Conservation (phyloP, 306 rosid species). For the Vachellia pachyceras region DNA sequence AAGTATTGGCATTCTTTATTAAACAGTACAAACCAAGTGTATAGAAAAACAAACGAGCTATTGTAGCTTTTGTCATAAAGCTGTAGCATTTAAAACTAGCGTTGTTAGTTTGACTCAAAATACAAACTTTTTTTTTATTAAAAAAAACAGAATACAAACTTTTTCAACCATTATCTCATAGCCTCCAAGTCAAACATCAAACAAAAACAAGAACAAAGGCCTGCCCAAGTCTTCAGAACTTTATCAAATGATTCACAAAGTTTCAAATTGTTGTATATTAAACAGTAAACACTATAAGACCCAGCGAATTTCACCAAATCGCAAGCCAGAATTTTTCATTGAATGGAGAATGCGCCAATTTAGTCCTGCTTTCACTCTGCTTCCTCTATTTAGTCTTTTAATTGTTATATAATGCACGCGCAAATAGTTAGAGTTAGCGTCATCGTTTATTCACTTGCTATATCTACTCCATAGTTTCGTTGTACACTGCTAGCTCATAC, state of each 20-base stretch:
- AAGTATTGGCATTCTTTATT: constrained; percentile 30
- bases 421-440: not conserved
- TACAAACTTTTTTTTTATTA: not conserved
- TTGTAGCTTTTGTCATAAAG: constrained; percentile 3
- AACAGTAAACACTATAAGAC: not conserved
- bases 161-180: not conserved
- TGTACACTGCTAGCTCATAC: not conserved
- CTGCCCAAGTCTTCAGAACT: not conserved
- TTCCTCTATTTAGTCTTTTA: not conserved
- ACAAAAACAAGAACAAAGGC: not conserved
- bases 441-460: not conserved
- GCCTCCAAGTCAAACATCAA: not conserved
- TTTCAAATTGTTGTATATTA: not conserved
- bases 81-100: not conserved
- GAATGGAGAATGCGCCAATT: not conserved
- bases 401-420: constrained; percentile 4
- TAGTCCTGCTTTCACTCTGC: not conserved
- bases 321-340: not conserved
- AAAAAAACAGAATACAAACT: too few species aligned
- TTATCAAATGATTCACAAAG: not conserved
- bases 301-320: not conserved
- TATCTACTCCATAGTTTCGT: not conserved
- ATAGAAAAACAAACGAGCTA: not conserved
- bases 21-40: constrained; percentile 11
- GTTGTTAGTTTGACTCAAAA: not conserved